These are phyloP conservation scores for Stachybotrys elegans DNA, from an alignment of 2,329 filamentous ascomycete species.

Conservation along the genomic window DNA sequence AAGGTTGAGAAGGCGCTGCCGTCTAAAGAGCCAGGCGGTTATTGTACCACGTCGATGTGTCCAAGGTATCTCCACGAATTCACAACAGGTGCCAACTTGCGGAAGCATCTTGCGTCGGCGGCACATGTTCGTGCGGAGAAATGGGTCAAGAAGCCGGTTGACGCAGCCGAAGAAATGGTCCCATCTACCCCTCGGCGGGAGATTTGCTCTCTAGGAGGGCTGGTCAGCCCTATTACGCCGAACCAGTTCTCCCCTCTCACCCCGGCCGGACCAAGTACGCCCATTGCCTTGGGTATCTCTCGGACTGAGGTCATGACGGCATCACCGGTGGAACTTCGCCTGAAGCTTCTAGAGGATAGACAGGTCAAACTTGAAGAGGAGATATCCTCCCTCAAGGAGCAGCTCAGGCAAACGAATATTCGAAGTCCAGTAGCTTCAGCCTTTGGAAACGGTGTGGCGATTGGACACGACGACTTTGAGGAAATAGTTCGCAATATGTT, in stretches of 20 bases:
- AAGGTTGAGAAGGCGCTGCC: background rate
- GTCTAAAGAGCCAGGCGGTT: background rate
- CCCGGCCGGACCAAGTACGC: no score
- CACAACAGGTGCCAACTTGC: background rate
- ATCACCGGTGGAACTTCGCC: background rate
- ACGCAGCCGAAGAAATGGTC: background rate
- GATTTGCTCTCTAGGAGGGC: background rate
- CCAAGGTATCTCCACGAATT: background rate
- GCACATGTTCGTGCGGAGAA: background rate
- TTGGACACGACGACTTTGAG: no score
- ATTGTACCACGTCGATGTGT: background rate
- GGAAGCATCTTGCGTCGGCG: background rate
- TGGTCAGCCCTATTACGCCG: background rate
- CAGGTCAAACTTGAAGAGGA: background rate
- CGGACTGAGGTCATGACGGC: background rate
- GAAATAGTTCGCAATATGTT: no score
- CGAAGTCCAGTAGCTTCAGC: no score
- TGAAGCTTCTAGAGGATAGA: conserved; percentile 1
- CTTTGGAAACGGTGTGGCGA: no score
- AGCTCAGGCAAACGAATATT: no score
- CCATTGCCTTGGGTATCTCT: background rate
- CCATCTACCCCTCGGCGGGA: background rate
- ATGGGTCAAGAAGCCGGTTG: background rate
- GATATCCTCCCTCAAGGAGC: no score
- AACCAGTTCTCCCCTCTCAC: background rate